Evolutionary conservation across 169 alveolate species (phyloP), one percentile per base, ranked within the genome.

Genomic region (Cryptosporidium bovis): DNA sequence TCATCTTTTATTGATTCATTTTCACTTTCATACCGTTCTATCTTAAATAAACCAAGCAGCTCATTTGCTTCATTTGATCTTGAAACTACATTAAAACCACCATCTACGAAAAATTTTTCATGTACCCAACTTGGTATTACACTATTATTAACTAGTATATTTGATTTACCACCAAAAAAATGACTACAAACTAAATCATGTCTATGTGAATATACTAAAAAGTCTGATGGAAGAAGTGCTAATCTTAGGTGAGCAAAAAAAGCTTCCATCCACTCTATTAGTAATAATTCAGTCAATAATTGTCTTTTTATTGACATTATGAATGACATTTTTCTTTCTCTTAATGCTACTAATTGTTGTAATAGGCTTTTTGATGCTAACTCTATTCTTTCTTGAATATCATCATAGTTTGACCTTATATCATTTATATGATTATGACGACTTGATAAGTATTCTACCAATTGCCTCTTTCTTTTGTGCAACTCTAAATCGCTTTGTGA

Each of bases 191-290:
- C 87, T 12, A 77, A 20, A 62, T 77, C 87, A 27, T 77, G 87
- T 20, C 87, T 77, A 36, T 77, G 87, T n/a, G 87, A 77, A 48
- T 77, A 77, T 58, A 77, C 87, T 10, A 77, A 40, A 48, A 77
- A 77, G 53, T 77, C 87, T 27, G 87, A 77, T 29, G 87, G 87
- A 4, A 77, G 36, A 18, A 77, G 64, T 16, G 87, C 87, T 31
- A 77, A 50, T 77, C 87, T 77, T 12, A 77, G 46, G 27, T 77
- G 87, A 24, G 87, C 87, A 62, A 77, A 77, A 48, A 77, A 77
- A 16, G 87, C 96, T 90, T 95, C 97, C 91, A 93, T 91, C 97
- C 97, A 95, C 53, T 95, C 95, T 34, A 95, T 93, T 64, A 93
- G 82, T 24, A 93, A 82, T 56, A 94, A 34, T 83, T 95, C 96